phyloP scores from a whole-genome alignment of 1,284 basidiomycete genomes.

The Grifola frondosa region DNA sequence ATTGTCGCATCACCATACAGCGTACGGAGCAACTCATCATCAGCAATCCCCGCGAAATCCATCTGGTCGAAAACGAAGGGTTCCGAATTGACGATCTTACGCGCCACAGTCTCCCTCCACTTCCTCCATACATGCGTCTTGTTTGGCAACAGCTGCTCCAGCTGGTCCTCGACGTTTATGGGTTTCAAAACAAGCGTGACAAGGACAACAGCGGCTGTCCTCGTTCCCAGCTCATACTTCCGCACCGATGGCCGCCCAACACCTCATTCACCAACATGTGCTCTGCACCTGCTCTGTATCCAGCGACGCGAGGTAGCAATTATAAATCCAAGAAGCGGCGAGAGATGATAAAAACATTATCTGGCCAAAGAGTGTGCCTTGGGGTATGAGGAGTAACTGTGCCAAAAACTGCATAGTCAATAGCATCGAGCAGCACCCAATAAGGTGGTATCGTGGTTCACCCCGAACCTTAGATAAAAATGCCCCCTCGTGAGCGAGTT shows the following conservation, averaged over 20 bases:
- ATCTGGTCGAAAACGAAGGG: too few species aligned
- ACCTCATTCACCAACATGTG: conserved; percentile 13
- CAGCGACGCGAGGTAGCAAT: conserved; percentile 16
- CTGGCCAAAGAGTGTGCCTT: conserved; percentile 14
- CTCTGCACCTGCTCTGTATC: conserved; percentile 10
- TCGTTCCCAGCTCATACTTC: conserved; percentile 17
- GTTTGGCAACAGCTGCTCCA: conserved; percentile 16
- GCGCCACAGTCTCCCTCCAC: conserved; percentile 17
- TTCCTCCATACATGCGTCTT: conserved; percentile 17
- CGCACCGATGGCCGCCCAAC: conserved; percentile 7
- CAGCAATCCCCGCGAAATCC: too few species aligned
- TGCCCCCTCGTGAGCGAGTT: conserved; percentile 15
- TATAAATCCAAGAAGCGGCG: conserved; percentile 17
- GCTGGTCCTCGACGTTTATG: conserved; percentile 17
- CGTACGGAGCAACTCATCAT: too few species aligned
- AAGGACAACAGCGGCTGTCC: conserved; percentile 15
- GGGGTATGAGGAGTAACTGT: conserved; percentile 15
- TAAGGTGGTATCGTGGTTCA: conserved; percentile 9
- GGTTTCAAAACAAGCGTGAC: conserved; percentile 17
- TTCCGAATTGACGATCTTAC: too few species aligned
- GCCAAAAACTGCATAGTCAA: conserved; percentile 16
- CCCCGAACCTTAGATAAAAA: conserved; percentile 18
- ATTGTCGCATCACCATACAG: too few species aligned
- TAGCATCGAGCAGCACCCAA: conserved; percentile 12
- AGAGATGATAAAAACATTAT: conserved; percentile 16